Base-by-base conservation (phyloP, 257 asterid species). In the Solanum rostratum region DNA sequence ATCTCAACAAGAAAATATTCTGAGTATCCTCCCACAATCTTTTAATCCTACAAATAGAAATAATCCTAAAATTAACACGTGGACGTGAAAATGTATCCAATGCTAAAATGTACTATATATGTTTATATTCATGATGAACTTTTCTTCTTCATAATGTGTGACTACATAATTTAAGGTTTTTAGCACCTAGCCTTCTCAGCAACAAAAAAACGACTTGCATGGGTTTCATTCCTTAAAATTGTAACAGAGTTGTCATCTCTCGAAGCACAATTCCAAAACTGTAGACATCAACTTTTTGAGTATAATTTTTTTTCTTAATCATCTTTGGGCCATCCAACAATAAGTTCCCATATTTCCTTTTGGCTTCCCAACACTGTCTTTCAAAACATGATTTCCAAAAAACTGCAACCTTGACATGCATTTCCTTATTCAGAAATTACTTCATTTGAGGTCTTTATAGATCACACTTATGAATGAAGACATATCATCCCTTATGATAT, bases 231-330 rank as follows among this genome's bases (percentile, higher is more conserved):
- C 93, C 97, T 78, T 91, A 94, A 37, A 93, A 94, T 0, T 98
- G 99, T 22, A 93, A 90, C 87, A 92, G 63, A 0, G 97, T 91
- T 0, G 97, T 92, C 63, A 93, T 91, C 70, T 92, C 98, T 95
- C 98, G 92, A 5, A 96, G 85, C 88, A 96, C 97, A n/a, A 96
- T 91, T 16, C 97, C 99, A 29, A 93, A 96, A 39, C 98, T 90
- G 54, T 96, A 94, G 6, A 94, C 98, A 74, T 96, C 98, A 5
- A 92, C 98, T 87, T 94, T 94, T n/a, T 97, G 87, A 3, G 94
- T 88, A 85, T 88, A 94, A 18, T 93, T 87, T 50, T 91, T 93
- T 89, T 89, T 90, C 87, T 91, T 92, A 62, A 30, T 30, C 37
- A 30, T 30, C 37, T 30, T 4, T 30, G 37, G 37, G 37, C 37